A percentile compares a stretch with the other conserved stretches of the same genome.
phyloP scores from a whole-genome alignment of 164 flowering plant genomes.

The Pachysandra terminalis region DNA sequence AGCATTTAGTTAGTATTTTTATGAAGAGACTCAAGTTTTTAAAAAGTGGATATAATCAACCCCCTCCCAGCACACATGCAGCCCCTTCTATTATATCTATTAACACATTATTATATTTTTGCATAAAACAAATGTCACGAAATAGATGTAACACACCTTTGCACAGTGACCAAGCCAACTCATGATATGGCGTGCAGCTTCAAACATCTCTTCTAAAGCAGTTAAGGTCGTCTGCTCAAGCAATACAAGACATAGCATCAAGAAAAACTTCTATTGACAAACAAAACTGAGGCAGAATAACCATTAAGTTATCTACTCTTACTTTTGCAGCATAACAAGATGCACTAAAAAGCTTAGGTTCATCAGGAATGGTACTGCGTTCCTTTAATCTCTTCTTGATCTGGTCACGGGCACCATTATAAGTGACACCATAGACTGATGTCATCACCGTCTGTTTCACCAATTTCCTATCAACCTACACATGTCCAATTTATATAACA shows the following conservation, averaged over 20 bases:
- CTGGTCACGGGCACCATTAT: slow-evolving; percentile 96
- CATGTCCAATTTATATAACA: slow-evolving; percentile 6
- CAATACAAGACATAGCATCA: slow-evolving; percentile 6
- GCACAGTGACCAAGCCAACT: slow-evolving; percentile 82
- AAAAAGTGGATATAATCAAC: neutral
- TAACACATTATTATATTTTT: neutral
- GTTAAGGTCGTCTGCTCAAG: slow-evolving; percentile 68
- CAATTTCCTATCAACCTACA: slow-evolving; percentile 83
- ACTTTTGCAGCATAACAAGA: slow-evolving; percentile 95
- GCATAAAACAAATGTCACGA: neutral
- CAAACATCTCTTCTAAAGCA: slow-evolving; percentile 96
- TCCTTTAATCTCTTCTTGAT: slow-evolving; percentile 83
- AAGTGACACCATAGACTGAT: slow-evolving; percentile 99
- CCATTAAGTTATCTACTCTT: slow-evolving; percentile 25
- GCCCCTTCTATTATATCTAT: no score
- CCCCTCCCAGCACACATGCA: neutral
- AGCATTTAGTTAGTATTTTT: no score
- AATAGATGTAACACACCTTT: slow-evolving; percentile 22
- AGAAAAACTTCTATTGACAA: neutral
- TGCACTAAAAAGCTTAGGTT: slow-evolving; percentile 55
- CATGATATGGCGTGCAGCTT: slow-evolving; percentile 95
- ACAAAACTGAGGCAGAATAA: neutral
- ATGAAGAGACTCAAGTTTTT: no score
- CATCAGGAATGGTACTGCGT: slow-evolving; percentile 59
- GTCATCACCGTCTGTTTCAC: slow-evolving; percentile 99